Percentiles rank a stretch among this genome's conserved stretches.
phyloP scores from a whole-genome alignment of 176 grass and related monocot species.

The Eremochloa ophiuroides region DNA sequence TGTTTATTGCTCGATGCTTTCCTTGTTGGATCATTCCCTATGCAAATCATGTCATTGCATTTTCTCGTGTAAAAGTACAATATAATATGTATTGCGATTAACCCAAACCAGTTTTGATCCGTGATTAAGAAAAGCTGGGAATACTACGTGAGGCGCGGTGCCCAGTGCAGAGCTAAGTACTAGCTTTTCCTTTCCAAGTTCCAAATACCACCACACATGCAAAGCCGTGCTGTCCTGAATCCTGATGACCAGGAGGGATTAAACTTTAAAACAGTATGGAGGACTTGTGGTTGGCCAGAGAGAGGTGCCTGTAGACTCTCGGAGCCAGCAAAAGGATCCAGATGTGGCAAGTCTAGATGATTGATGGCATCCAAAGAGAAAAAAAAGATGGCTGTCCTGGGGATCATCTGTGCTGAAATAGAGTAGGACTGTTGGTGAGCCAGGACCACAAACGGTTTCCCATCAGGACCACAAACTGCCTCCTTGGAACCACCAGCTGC shows the following conservation, averaged over 20 bases:
- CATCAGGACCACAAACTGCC: conserved; percentile 51
- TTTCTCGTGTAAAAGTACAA: not conserved
- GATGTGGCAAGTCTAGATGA: conserved; percentile 31
- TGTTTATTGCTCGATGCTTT: no score
- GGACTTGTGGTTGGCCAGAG: conserved; percentile 30
- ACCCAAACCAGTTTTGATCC: no score
- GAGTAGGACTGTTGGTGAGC: conserved; percentile 30
- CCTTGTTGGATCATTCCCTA: no score
- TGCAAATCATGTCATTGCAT: no score
- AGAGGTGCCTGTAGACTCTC: not conserved
- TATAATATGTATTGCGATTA: not conserved
- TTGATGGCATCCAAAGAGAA: conserved; percentile 19
- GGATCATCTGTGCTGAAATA: conserved; percentile 33
- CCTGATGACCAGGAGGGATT: conserved; percentile 10
- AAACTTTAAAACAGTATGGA: conserved; percentile 13
- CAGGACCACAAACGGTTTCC: conserved; percentile 53
- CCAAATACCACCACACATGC: conserved; percentile 20
- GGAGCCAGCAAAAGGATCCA: conserved; percentile 18
- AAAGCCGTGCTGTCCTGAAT: conserved; percentile 14
- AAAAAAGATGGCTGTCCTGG: not conserved
- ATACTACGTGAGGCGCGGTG: not conserved
- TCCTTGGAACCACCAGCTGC: conserved; percentile 35
- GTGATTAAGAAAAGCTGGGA: not conserved
- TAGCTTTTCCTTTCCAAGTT: conserved; percentile 14
- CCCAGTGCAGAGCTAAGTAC: no score